Evolutionary conservation across 331 rosid genomes (phyloP).

Genomic region (Dryas integrifolia): DNA sequence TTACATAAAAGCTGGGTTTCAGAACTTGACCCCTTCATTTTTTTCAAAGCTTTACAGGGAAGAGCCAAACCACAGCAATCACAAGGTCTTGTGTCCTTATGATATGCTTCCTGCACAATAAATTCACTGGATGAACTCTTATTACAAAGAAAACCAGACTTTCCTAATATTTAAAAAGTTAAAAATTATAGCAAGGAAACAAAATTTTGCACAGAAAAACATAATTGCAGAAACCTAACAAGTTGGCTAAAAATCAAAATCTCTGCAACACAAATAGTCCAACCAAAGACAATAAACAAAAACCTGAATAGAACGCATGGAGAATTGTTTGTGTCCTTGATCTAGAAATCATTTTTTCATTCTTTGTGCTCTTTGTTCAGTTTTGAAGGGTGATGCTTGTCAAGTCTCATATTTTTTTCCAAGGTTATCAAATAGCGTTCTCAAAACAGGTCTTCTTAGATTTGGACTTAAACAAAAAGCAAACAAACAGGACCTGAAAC

Average conservation of each 20-base stretch:
- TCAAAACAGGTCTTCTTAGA: neutral
- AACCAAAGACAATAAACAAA: constrained; percentile 4
- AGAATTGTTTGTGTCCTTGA: neutral
- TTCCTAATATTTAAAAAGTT: neutral
- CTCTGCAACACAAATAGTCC: neutral
- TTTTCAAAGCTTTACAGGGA: constrained; percentile 59
- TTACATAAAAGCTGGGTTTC: constrained; percentile 57
- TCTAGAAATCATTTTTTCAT: neutral
- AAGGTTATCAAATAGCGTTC: neutral
- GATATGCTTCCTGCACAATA: constrained; percentile 50
- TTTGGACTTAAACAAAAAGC: neutral
- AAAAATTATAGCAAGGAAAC: neutral
- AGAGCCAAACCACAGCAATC: constrained; percentile 66
- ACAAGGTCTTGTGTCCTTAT: constrained; percentile 52
- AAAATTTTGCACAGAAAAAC: neutral
- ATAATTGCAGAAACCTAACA: neutral
- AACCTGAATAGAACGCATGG: neutral
- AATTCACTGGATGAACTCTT: constrained; percentile 27
- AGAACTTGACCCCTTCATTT: constrained; percentile 48
- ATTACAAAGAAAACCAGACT: constrained; percentile 2
- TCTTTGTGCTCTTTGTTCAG: neutral
- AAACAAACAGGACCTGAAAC: neutral
- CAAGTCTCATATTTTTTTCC: neutral
- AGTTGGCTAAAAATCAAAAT: neutral
- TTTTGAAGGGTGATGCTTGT: neutral